These are phyloP conservation scores for Termitomyces sp. DNA, from an alignment of 768 basidiomycete species.

Conservation along the genomic window DNA sequence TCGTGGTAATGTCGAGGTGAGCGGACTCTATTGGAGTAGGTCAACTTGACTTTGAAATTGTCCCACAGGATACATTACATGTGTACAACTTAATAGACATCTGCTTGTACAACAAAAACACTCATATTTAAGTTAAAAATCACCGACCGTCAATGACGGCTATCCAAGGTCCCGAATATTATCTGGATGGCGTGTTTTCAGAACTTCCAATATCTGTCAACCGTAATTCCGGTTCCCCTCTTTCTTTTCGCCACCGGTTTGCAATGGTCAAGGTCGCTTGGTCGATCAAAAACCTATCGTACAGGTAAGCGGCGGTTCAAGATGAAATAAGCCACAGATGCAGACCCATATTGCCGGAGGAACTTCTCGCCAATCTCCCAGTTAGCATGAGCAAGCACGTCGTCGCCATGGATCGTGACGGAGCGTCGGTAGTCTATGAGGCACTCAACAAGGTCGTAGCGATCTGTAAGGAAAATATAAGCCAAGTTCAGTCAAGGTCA, in stretches of 20 bases:
- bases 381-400: conserved; percentile 81
- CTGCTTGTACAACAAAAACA: background rate
- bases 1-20: conserved; percentile 63
- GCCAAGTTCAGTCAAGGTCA: background rate
- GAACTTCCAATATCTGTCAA: conserved; percentile 42
- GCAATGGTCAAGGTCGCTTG: conserved; percentile 58
- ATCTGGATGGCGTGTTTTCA: conserved; percentile 23
- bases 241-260: conserved; percentile 86
- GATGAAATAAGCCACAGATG: conserved; percentile 3
- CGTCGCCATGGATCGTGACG: conserved; percentile 81
- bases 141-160: conserved; percentile 1
- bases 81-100: conserved; percentile 1
- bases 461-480: conserved; percentile 35
- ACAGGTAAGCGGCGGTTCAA: conserved; percentile 1
- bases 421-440: conserved; percentile 64
- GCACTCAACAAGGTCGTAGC: conserved; percentile 77
- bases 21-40: background rate
- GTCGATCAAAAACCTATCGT: conserved; percentile 71
- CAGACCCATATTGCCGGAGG: conserved; percentile 78
- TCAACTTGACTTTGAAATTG: background rate
- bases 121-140: background rate
- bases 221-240: conserved; percentile 72
- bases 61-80: conserved; percentile 2
- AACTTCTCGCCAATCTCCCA: conserved; percentile 89
- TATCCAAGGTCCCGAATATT: background rate